phyloP scores from a whole-genome alignment of 176 grass and related monocot species.

The Dendrocalamus sinicus region DNA sequence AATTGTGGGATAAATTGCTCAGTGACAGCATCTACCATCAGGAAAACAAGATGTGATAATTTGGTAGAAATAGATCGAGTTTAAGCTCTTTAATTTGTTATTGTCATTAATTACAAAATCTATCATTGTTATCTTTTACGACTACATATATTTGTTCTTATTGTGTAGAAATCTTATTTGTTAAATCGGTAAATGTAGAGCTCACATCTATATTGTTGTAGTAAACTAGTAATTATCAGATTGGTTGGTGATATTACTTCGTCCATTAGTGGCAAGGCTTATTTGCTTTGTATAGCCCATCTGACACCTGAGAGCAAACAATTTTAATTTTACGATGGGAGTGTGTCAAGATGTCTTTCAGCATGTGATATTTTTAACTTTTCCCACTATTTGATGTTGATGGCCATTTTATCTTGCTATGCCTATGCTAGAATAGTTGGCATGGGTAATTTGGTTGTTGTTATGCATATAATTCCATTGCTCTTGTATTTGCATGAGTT shows the following conservation, averaged over 20 bases:
- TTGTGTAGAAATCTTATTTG: not conserved
- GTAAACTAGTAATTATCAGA: not conserved
- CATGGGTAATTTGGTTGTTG: not conserved
- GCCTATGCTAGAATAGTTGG: not conserved
- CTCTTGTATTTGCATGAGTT: not conserved
- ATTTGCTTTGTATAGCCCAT: not conserved
- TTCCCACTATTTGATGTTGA: not conserved
- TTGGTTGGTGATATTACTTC: not conserved
- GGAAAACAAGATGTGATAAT: not conserved
- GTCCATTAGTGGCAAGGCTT: not conserved
- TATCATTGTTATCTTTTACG: not conserved
- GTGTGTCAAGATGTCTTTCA: not conserved
- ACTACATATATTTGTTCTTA: not conserved
- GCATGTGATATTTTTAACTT: not conserved
- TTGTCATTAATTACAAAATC: not conserved
- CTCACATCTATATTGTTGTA: not conserved
- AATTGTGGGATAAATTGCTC: not conserved
- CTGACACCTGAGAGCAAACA: not conserved
- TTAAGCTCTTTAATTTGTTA: not conserved
- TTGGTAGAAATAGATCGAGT: not conserved
- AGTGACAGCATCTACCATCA: not conserved
- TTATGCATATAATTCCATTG: not conserved
- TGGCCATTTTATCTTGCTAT: not conserved
- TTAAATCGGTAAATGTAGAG: not conserved
- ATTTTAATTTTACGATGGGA: not conserved